Conservation (phyloP, 2,329 filamentous ascomycete genomes). For the Alternaria longipes region DNA sequence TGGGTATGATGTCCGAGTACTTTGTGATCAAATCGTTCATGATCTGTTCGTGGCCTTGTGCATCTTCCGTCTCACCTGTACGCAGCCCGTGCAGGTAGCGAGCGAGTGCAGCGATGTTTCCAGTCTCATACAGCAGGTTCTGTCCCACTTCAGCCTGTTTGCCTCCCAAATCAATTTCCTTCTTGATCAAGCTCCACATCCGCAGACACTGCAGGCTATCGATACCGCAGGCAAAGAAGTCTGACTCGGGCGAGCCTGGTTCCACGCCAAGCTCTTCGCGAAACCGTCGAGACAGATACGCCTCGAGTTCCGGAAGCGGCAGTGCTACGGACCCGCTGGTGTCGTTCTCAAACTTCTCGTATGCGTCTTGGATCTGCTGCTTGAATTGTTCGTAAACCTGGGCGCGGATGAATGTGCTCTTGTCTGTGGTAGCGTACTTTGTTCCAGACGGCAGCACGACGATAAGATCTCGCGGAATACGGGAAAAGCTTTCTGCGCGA, state of each 20-base stretch:
- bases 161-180: constrained; percentile 60
- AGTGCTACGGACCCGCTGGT: constrained; percentile 34
- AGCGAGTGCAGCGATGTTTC: constrained; percentile 59
- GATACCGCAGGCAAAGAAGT: constrained; percentile 67
- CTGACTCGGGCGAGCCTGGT: constrained; percentile 52
- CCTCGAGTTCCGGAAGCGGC: constrained; percentile 43
- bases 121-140: constrained; percentile 68
- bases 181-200: constrained; percentile 63
- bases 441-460: constrained; percentile 57
- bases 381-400: constrained; percentile 61
- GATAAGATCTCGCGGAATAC: constrained; percentile 64
- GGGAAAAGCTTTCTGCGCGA: constrained; percentile 61
- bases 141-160: constrained; percentile 56
- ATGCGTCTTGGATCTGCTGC: constrained; percentile 58
- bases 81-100: constrained; percentile 56
- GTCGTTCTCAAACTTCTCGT: constrained; percentile 42
- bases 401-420: constrained; percentile 65
- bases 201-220: constrained; percentile 68
- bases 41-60: constrained; percentile 51
- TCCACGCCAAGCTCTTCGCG: constrained; percentile 30
- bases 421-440: constrained; percentile 63
- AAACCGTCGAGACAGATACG: constrained; percentile 34
- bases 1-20: constrained; percentile 47
- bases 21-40: constrained; percentile 60
- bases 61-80: constrained; percentile 46